These are phyloP conservation scores for Fusarium mexicanum DNA, from an alignment of 2,329 filamentous ascomycete species.

Conservation along the genomic window DNA sequence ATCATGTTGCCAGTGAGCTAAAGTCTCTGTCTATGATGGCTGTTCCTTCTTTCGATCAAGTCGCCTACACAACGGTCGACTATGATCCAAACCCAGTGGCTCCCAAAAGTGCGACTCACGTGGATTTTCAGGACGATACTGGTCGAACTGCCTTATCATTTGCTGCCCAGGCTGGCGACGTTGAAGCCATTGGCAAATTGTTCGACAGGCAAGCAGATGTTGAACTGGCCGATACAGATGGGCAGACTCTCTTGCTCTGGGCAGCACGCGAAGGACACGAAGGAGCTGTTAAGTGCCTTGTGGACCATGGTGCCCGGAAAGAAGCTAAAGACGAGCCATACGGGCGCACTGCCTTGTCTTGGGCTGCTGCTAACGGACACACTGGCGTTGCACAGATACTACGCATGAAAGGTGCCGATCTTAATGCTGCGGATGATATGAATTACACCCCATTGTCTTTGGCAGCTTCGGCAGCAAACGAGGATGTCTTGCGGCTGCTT, in stretches of 20 bases:
- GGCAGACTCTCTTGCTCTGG: neutral
- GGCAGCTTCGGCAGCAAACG: neutral
- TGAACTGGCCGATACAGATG: neutral
- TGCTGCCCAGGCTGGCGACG: neutral
- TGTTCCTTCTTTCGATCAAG: neutral
- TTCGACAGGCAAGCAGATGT: neutral
- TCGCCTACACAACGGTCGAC: neutral
- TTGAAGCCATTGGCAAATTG: neutral
- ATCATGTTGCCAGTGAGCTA: neutral
- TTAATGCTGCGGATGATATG: neutral
- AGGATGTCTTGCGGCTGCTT: neutral
- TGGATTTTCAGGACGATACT: neutral
- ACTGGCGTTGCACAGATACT: neutral
- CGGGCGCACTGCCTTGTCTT: neutral
- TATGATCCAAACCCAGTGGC: neutral
- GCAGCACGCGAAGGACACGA: neutral
- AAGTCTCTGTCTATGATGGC: neutral
- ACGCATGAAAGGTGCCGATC: neutral
- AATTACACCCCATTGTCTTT: neutral
- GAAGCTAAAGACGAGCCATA: neutral
- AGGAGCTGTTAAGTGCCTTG: neutral
- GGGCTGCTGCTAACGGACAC: neutral
- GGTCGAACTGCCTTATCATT: neutral
- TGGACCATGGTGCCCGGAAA: neutral
- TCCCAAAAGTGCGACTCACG: neutral